A percentile compares a stretch with the other conserved stretches of the same genome.
These are phyloP conservation scores for Eucalyptus guilfoylei DNA, from an alignment of 345 rosid species.

Conservation along the genomic window DNA sequence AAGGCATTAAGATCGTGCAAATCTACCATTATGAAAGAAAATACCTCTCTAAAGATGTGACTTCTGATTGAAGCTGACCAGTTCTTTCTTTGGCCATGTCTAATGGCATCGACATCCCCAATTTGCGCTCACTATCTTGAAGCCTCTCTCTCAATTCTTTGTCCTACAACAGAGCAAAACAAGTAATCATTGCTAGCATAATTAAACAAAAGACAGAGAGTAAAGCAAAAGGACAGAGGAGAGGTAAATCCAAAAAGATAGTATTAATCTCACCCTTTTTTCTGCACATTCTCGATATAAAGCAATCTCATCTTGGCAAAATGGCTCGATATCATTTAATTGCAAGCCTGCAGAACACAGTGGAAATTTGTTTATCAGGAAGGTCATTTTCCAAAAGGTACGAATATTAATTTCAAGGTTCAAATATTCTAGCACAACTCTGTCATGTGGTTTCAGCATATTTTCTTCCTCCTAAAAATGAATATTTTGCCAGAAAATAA, in stretches of 20 bases:
- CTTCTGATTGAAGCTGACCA: constrained; percentile 80
- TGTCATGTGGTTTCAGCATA: neutral
- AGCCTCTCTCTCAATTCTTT: constrained; percentile 70
- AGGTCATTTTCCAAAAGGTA: neutral
- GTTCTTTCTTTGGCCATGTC: constrained; percentile 61
- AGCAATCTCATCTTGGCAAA: constrained; percentile 90
- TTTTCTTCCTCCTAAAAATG: neutral
- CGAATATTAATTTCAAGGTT: neutral
- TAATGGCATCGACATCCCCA: constrained; percentile 87
- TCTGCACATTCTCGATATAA: constrained; percentile 73
- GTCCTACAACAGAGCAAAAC: constrained; percentile 37
- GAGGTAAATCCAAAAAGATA: neutral
- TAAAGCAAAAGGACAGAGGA: neutral
- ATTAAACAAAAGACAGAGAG: neutral
- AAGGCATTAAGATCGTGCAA: neutral
- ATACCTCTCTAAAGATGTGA: constrained; percentile 76
- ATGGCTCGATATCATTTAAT: constrained; percentile 82
- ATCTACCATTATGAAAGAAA: neutral
- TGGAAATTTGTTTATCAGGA: neutral
- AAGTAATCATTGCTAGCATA: neutral
- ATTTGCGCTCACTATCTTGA: constrained; percentile 75
- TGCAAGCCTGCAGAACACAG: constrained; percentile 48
- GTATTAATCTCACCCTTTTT: constrained; percentile 38
- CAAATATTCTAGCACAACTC: neutral
- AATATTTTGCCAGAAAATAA: neutral